These are phyloP conservation scores for Globisporangium lucens DNA, from an alignment of 352 stramenopile species.

Conservation along the genomic window DNA sequence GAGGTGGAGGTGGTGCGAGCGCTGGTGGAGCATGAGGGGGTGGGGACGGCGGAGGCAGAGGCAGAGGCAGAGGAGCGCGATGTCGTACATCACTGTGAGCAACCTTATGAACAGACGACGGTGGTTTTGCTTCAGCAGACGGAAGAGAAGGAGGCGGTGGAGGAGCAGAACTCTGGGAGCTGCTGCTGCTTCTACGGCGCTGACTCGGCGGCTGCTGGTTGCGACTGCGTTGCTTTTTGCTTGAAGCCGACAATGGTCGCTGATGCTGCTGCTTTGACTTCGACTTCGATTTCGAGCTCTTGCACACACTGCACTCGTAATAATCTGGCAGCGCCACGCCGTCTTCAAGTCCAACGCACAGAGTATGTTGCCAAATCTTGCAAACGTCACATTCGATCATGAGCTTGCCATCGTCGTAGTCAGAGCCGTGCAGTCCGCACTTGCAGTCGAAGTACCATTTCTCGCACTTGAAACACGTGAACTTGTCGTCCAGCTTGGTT, in stretches of 20 bases:
- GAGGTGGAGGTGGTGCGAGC: constrained; percentile 14
- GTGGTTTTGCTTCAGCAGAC: background rate
- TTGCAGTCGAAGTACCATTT: constrained; percentile 61
- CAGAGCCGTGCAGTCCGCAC: constrained; percentile 45
- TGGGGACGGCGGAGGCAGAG: constrained; percentile 25
- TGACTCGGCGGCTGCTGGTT: constrained; percentile 4
- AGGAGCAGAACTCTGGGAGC: background rate
- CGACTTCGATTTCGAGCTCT: constrained; percentile 6
- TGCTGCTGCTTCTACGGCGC: constrained; percentile 10
- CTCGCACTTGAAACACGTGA: constrained; percentile 27
- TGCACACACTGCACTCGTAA: constrained; percentile 59
- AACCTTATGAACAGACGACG: background rate
- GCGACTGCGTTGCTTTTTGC: constrained; percentile 22
- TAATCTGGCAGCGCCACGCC: constrained; percentile 40
- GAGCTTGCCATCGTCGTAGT: constrained; percentile 55
- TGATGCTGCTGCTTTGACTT: background rate
- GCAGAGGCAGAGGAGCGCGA: constrained; percentile 16
- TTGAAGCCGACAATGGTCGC: constrained; percentile 12
- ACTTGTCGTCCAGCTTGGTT: constrained; percentile 10
- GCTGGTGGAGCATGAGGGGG: constrained; percentile 19
- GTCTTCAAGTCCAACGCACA: constrained; percentile 57
- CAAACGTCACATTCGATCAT: constrained; percentile 72
- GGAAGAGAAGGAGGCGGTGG: constrained; percentile 17
- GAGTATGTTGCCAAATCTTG: constrained; percentile 72
- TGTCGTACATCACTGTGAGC: constrained; percentile 6